A percentile compares a stretch with the other conserved stretches of the same genome.
Evolutionary conservation across 1,139 yeast species (phyloP).

Genomic region (Saccharomyces pastorianus): DNA sequence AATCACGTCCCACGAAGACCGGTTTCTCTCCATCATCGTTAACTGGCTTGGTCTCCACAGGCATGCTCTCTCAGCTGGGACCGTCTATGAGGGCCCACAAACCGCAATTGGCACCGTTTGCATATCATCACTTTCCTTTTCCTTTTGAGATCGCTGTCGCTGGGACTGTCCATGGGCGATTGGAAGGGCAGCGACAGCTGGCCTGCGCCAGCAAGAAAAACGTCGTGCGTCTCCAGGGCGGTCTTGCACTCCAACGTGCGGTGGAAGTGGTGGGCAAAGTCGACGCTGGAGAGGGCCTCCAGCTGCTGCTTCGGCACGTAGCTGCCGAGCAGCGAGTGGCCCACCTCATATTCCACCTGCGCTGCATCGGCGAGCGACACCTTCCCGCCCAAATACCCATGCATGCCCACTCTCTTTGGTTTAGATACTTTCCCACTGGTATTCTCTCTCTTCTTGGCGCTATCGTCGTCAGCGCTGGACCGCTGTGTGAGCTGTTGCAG

Average conservation of each 20-base stretch:
- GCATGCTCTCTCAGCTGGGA: constrained; percentile 10
- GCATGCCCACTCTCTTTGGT: constrained; percentile 20
- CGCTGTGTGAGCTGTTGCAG: constrained; percentile 19
- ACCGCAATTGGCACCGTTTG: constrained; percentile 18
- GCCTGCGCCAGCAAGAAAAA: constrained; percentile 15
- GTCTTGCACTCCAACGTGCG: constrained; percentile 25
- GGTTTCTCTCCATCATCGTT: not conserved
- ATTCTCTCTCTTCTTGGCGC: constrained; percentile 7
- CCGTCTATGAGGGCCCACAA: constrained; percentile 21
- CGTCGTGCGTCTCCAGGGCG: constrained; percentile 22
- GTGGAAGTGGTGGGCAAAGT: constrained; percentile 30
- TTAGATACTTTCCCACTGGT: constrained; percentile 6
- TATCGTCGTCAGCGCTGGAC: constrained; percentile 8
- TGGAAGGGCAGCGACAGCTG: constrained; percentile 4
- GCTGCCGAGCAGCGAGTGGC: constrained; percentile 29
- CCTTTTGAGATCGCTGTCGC: constrained; percentile 3
- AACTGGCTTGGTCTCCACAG: constrained; percentile 5
- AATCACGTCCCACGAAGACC: not conserved
- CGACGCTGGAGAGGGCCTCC: constrained; percentile 28
- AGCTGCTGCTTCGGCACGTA: constrained; percentile 29
- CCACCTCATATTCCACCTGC: constrained; percentile 21
- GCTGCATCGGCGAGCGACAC: constrained; percentile 21
- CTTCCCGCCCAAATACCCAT: constrained; percentile 28
- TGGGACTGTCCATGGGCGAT: constrained; percentile 4
- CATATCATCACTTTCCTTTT: constrained; percentile 21